A percentile compares a stretch with the other conserved stretches of the same genome.
phyloP scores from a whole-genome alignment of 2,329 filamentous ascomycete species.

The Amauroascus niger region DNA sequence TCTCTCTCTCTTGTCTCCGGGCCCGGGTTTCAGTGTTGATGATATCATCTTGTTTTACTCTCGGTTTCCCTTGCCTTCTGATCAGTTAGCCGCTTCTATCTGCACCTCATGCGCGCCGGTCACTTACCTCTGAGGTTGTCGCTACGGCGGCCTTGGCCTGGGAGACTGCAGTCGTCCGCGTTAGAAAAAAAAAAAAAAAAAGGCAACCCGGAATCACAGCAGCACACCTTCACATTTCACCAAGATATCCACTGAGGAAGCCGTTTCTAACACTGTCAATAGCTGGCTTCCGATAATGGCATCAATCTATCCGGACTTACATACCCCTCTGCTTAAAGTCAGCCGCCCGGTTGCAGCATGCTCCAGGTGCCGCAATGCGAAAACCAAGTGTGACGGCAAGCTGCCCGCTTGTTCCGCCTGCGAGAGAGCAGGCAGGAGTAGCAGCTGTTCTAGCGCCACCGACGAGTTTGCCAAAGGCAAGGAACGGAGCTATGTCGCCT shows the following conservation, averaged over 20 bases:
- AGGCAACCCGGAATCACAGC: too few species aligned
- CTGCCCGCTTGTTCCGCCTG: constrained; percentile 90
- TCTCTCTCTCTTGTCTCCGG: too few species aligned
- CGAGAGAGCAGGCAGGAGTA: constrained; percentile 76
- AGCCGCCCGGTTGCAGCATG: constrained; percentile 72
- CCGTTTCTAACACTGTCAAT: not conserved
- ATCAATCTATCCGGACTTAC: constrained; percentile 19
- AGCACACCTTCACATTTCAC: not conserved
- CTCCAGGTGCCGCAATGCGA: constrained; percentile 75
- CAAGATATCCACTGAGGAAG: not conserved
- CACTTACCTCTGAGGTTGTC: not conserved
- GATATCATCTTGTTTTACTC: not conserved
- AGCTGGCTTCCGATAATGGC: constrained; percentile 2
- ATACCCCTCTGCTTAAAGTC: constrained; percentile 44
- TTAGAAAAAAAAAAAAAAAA: too few species aligned
- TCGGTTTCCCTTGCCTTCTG: not conserved
- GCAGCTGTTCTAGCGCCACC: constrained; percentile 85
- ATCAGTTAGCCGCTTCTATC: not conserved
- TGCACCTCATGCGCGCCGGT: not conserved
- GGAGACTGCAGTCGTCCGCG: too few species aligned
- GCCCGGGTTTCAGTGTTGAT: not conserved
- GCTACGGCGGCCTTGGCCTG: not conserved
- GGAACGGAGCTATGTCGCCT: constrained; percentile 91
- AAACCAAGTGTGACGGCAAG: constrained; percentile 97
- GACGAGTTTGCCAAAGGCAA: constrained; percentile 94